phyloP scores from a whole-genome alignment of 2,329 filamentous ascomycete genomes.

The Diaporthe sp. region DNA sequence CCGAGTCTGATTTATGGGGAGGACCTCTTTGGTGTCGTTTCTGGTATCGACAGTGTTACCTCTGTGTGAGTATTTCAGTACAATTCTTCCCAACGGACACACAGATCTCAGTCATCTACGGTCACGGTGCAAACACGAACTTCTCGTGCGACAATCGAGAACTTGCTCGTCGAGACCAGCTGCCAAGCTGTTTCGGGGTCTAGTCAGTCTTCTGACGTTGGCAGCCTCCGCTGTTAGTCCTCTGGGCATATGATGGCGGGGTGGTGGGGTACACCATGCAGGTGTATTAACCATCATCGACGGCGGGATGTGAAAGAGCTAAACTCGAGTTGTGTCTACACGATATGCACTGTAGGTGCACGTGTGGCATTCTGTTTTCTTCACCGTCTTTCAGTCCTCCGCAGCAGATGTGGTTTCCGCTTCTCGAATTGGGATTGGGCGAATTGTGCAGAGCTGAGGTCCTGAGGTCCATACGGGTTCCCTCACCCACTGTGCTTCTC shows the following conservation, averaged over 20 bases:
- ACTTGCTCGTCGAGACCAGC: background rate
- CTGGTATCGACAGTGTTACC: no score
- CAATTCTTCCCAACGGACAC: background rate
- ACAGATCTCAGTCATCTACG: background rate
- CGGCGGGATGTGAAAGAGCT: slow-evolving; percentile 19
- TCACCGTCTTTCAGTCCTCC: slow-evolving; percentile 9
- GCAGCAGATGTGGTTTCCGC: background rate
- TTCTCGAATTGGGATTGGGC: background rate
- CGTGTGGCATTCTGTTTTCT: background rate
- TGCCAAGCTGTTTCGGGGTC: slow-evolving; percentile 16
- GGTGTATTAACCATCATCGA: slow-evolving; percentile 25
- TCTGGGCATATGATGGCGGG: slow-evolving; percentile 21
- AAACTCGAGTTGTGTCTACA: background rate
- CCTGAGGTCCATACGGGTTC: background rate
- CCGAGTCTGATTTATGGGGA: slow-evolving; percentile 14
- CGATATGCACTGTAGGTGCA: background rate
- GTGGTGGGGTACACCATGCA: slow-evolving; percentile 30
- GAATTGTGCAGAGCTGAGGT: background rate
- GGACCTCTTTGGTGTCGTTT: background rate
- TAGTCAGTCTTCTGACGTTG: slow-evolving; percentile 20
- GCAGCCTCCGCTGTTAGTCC: slow-evolving; percentile 10
- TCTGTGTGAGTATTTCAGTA: no score
- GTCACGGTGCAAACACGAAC: background rate
- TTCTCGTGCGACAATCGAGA: background rate
- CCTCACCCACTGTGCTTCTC: background rate